Base-by-base conservation (phyloP, 306 rosid genomes). In the Quillaja saponaria region DNA sequence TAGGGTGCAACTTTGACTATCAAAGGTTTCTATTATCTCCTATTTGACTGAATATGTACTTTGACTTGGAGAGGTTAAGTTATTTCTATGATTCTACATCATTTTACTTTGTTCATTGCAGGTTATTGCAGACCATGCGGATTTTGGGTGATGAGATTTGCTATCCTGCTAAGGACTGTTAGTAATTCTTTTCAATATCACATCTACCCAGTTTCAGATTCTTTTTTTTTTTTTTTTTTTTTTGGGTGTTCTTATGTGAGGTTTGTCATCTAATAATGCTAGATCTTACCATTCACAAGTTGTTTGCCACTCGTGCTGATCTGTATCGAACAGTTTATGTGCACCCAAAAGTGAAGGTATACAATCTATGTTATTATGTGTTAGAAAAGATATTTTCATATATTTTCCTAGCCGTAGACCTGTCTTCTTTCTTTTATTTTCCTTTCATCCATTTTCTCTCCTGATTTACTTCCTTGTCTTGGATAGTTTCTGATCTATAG, bases 261-360 rank as follows among this genome's bases (percentile, higher is more conserved):
- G n/a, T n/a, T n/a, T n/a, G n/a, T n/a, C n/a, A n/a, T n/a, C n/a
- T n/a, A n/a, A n/a, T n/a, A n/a, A n/a, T 77, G 7, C 53, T 71
- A 92, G 98, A 84, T 75, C 96, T 86, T 50, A 84, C 88, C n/a
- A 42, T 88, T 72, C 95, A 88, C 84, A 92, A 92, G 75, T 74
- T 92, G 74, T 88, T 92, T 64, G 65, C 87, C 66, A 92, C 92
- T 67, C 96, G 95, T 13, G 98, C 98, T 65, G 96, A 88, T 87
- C 78, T 92, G 69, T 76, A 84, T 70, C 90, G 96, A 74, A 92
- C 95, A 20, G 96, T 86, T 59, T 92, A 92, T 80, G 79, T 68
- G 7, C 98, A 92, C 74, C 79, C 98, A 28, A 92, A 92, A 92
- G 98, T 92, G 34, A 85, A 84, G 96, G 98, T 92, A 71, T 46